A percentile compares a stretch with the other conserved stretches of the same genome.
Conservation (phyloP, 1,284 basidiomycete genomes). For the Ceraceosorus guamensis region DNA sequence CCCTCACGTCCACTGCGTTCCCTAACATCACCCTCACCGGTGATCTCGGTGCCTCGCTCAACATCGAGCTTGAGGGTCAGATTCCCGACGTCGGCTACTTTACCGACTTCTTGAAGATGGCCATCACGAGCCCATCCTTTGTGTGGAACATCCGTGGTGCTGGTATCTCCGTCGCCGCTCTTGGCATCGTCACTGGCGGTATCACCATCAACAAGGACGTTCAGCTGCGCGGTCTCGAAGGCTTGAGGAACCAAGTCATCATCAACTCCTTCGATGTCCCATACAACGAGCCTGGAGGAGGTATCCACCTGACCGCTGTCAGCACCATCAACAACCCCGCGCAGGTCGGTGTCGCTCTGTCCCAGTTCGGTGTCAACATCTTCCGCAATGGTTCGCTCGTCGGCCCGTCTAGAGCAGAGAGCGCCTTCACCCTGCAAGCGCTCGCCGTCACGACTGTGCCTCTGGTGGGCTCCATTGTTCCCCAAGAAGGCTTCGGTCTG, state of each 20-base stretch:
- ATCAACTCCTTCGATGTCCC: slow-evolving; percentile 69
- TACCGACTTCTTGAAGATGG: slow-evolving; percentile 61
- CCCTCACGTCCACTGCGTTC: slow-evolving; percentile 62
- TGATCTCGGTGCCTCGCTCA: slow-evolving; percentile 61
- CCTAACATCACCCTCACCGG: slow-evolving; percentile 52
- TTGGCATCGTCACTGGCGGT: slow-evolving; percentile 53
- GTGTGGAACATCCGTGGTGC: slow-evolving; percentile 67
- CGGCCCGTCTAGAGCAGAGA: slow-evolving; percentile 57
- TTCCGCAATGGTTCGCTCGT: slow-evolving; percentile 57
- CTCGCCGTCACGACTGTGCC: slow-evolving; percentile 57
- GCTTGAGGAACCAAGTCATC: slow-evolving; percentile 59
- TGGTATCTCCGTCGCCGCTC: slow-evolving; percentile 57
- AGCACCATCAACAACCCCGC: slow-evolving; percentile 64
- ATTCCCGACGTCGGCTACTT: slow-evolving; percentile 60
- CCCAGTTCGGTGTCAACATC: slow-evolving; percentile 60
- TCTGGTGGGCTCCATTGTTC: slow-evolving; percentile 61
- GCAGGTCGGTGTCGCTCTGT: slow-evolving; percentile 66
- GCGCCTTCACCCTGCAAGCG: slow-evolving; percentile 58
- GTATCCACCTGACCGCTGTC: slow-evolving; percentile 63
- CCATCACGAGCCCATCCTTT: slow-evolving; percentile 64
- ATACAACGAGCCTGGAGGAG: slow-evolving; percentile 65
- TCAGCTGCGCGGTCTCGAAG: slow-evolving; percentile 66
- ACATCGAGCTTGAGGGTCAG: slow-evolving; percentile 57
- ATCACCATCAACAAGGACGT: slow-evolving; percentile 61
- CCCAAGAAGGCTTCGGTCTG: slow-evolving; percentile 59